Base-by-base conservation (phyloP, 306 rosid genomes). In the Mucuna pruriens region DNA sequence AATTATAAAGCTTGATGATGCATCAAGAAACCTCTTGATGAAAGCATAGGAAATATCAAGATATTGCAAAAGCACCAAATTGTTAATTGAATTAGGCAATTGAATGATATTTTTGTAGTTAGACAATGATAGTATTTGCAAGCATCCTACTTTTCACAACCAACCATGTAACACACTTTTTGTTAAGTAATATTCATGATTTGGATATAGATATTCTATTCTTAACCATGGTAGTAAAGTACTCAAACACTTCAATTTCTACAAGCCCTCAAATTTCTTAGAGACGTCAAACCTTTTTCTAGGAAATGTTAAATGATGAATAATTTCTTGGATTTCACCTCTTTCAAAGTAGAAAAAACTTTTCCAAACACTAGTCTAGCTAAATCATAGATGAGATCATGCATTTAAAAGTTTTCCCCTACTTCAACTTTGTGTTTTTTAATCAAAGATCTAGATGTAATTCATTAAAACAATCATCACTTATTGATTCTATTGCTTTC, bases 31-130 rank as follows among this genome's bases (percentile, higher is more conserved):
- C 23, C n/a, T 46, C 16, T 16, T 71, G 26, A 71, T 71, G 3
- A 13, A 8, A 46, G 42, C 46, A 29, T 26, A 49, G 22, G 55
- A 49, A 49, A 49, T 20, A 22, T 49, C 55, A 49, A 49, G 55
- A 49, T n/a, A 49, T 9, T n/a, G 61, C 26, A 70, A 26, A 3
- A 45, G 75, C 38, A 70, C 60, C 9, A 70, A 46, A 46, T 4
- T 70, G 23, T 61, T 23, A 15, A 70, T 46, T n/a, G 75, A 70
- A 15, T 46, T 7, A 9, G 75, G 75, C 16, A 70, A 23, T 42
- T 3, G 2, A 26, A 16, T 46, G 75, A 70, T 26, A 29, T 70
- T 70, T 13, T 9, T 3, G 23, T 70, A 70, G 2, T 2, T 3
- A 15, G 58, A 46, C 16, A 70, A 26, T 7, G 75, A 70, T 6